phyloP scores from a whole-genome alignment of 768 basidiomycete species.

The Cubamyces sp. region DNA sequence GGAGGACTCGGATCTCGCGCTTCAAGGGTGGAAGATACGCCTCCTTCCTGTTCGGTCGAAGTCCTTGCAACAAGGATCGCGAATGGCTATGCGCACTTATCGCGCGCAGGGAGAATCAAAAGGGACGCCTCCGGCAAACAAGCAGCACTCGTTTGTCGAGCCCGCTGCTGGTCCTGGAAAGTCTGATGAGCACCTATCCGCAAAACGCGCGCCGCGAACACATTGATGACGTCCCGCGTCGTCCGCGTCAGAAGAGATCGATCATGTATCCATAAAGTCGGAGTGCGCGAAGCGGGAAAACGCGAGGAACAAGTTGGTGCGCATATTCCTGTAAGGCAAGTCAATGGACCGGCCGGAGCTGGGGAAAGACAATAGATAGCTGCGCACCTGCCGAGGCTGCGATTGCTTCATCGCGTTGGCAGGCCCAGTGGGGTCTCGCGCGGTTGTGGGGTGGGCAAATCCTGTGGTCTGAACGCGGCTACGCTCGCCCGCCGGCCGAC shows the following conservation, averaged over 20 bases:
- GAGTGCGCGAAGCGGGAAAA: too few species aligned
- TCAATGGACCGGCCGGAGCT: not conserved
- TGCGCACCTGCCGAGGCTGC: not conserved
- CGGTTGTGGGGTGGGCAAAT: too few species aligned
- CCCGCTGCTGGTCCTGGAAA: not conserved
- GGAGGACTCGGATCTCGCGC: conserved; percentile 10
- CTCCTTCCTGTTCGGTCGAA: not conserved
- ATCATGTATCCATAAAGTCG: not conserved
- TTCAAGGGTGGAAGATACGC: not conserved
- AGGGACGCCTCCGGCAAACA: not conserved
- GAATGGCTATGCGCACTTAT: not conserved
- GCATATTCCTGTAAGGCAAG: too few species aligned
- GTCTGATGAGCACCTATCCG: not conserved
- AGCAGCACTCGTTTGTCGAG: not conserved
- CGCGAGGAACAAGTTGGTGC: not conserved
- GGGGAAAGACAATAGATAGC: not conserved
- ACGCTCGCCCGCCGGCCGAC: too few species aligned
- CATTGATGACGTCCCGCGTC: conserved; percentile 6
- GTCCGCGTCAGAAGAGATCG: not conserved
- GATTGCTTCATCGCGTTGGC: not conserved
- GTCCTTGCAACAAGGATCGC: not conserved
- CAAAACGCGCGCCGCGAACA: not conserved
- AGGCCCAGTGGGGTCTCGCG: not conserved
- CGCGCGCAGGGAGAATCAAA: not conserved
- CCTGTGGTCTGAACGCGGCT: too few species aligned